Conservation (phyloP, 805 yeast genomes). For the Helenozyma baotianmanensis region DNA sequence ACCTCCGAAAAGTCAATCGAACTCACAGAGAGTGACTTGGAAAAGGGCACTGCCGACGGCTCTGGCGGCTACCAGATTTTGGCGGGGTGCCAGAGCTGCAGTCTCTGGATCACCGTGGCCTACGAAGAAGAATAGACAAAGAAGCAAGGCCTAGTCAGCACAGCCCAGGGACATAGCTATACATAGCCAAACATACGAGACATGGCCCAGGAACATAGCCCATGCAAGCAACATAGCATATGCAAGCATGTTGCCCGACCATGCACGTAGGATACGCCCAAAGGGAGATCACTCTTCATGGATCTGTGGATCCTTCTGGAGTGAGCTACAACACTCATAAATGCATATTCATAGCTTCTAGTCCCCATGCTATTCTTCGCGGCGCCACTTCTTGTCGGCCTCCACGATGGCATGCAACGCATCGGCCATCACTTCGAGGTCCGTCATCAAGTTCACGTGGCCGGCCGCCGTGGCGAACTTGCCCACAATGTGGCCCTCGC, state of each 20-base stretch:
- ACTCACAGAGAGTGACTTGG: slow-evolving; percentile 58
- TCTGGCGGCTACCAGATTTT: slow-evolving; percentile 57
- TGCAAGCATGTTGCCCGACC: no score
- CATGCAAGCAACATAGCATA: no score
- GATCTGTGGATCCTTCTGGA: no score
- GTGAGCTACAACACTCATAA: no score
- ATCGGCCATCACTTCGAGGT: slow-evolving; percentile 63
- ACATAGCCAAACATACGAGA: no score
- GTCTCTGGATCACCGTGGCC: slow-evolving; percentile 77
- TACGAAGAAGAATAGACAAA: slow-evolving; percentile 45
- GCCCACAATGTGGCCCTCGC: slow-evolving; percentile 54
- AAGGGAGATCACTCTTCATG: no score
- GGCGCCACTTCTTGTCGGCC: slow-evolving; percentile 47
- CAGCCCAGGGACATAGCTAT: no score
- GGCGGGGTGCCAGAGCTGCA: slow-evolving; percentile 79
- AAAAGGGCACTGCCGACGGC: slow-evolving; percentile 48
- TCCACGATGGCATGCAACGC: slow-evolving; percentile 62
- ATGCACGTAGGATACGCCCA: no score
- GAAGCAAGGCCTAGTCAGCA: no score
- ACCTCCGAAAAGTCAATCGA: slow-evolving; percentile 46
- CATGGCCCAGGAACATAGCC: no score
- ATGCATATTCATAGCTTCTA: no score
- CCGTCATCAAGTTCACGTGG: slow-evolving; percentile 77
- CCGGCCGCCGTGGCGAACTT: slow-evolving; percentile 63
- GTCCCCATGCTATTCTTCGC: no score